Percentiles rank a stretch among this genome's conserved stretches.
Conservation (phyloP, 164 flowering plant species). For the Nymphaea thermarum region DNA sequence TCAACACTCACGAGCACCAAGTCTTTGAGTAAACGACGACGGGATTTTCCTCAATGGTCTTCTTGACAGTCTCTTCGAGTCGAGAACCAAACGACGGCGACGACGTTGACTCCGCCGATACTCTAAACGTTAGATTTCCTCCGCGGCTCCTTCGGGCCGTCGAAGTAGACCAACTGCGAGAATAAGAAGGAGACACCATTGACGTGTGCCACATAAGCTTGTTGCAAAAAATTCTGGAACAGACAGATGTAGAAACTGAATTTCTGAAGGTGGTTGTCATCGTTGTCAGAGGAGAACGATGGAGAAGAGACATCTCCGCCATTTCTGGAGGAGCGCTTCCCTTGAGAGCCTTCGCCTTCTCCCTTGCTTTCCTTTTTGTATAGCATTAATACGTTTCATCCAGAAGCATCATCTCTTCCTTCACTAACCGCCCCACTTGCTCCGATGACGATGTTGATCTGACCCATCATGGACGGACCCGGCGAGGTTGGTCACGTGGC, state of each 20-base stretch:
- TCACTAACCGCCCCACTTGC: too few species aligned
- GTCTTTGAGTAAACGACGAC: conserved; percentile 91
- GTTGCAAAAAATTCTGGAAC: background rate
- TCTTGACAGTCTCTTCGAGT: conserved; percentile 68
- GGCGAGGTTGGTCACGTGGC: too few species aligned
- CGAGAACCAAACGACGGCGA: conserved; percentile 56
- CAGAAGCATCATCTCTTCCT: background rate
- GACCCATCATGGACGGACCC: too few species aligned
- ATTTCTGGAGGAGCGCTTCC: background rate
- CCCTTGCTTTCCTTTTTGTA: background rate
- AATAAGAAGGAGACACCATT: background rate
- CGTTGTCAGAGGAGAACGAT: background rate
- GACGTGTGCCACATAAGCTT: too few species aligned
- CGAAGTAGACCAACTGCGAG: background rate
- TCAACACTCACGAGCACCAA: conserved; percentile 86
- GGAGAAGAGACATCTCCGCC: background rate
- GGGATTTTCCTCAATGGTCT: conserved; percentile 57
- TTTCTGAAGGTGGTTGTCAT: background rate
- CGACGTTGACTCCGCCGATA: background rate
- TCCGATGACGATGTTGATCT: too few species aligned
- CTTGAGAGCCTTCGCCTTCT: background rate
- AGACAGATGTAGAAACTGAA: background rate
- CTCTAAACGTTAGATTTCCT: background rate
- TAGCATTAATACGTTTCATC: background rate
- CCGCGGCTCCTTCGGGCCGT: background rate